Conservation (phyloP, 805 yeast species). For the Candida vartiovaarae region DNA sequence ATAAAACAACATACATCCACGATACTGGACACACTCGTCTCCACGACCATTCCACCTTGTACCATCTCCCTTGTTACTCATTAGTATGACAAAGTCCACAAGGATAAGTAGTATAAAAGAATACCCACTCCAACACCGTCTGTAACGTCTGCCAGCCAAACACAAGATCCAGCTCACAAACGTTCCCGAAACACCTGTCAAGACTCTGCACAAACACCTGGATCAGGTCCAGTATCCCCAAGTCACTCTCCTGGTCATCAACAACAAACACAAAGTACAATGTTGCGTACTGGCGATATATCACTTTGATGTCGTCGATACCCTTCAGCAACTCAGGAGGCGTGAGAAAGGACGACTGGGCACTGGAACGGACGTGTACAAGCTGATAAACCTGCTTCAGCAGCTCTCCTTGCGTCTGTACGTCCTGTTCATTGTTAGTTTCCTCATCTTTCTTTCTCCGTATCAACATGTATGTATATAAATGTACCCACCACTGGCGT, state of each 20-base stretch:
- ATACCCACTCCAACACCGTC: slow-evolving; percentile 58
- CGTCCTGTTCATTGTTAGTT: slow-evolving; percentile 33
- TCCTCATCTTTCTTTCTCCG: background rate
- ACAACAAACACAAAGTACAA: slow-evolving; percentile 93
- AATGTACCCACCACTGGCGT: slow-evolving; percentile 55
- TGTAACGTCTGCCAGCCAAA: slow-evolving; percentile 97
- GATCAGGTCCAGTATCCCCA: slow-evolving; percentile 87
- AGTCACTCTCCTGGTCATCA: slow-evolving; percentile 91
- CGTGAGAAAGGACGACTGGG: slow-evolving; percentile 83
- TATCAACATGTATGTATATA: background rate
- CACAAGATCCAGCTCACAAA: slow-evolving; percentile 93
- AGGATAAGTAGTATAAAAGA: too few species aligned
- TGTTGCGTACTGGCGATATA: slow-evolving; percentile 92
- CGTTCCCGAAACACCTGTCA: slow-evolving; percentile 88
- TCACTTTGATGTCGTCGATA: slow-evolving; percentile 73
- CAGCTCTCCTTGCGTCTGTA: slow-evolving; percentile 72
- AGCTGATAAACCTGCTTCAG: slow-evolving; percentile 77
- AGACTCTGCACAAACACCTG: slow-evolving; percentile 96
- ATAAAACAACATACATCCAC: slow-evolving; percentile 41
- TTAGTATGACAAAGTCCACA: slow-evolving; percentile 1
- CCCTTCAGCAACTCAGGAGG: slow-evolving; percentile 72
- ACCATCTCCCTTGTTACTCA: slow-evolving; percentile 53
- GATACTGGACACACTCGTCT: slow-evolving; percentile 74
- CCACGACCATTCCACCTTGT: slow-evolving; percentile 98
- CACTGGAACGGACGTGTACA: slow-evolving; percentile 60